Base-by-base conservation (phyloP, 352 stramenopile species). In the Halophytophthora polymorphica region DNA sequence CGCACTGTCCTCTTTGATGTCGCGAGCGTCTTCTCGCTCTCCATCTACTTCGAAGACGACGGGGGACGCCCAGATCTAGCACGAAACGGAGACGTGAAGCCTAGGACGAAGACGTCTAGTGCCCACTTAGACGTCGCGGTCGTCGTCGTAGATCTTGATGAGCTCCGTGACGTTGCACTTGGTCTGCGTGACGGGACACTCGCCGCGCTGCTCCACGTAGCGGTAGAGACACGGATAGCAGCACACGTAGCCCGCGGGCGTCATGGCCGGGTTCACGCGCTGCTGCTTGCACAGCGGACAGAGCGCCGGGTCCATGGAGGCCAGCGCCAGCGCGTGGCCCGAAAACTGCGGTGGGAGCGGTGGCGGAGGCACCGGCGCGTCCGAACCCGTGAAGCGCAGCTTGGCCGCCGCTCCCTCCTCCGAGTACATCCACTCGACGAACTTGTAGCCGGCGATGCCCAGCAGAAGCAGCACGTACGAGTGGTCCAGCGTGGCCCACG, bases 371-470 rank as follows among this genome's bases (percentile, higher is more conserved):
- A 85, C 65, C 11, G 79, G 82, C 11, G 69, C 74, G 35, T 89
- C 69, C 7, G 64, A 68, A 6, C 67, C 69, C 0, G 66, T 88
- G 39, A 83, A 51, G 35, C 69, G 73, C 44, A 87, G 51, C 45
- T 86, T 88, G 19, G 68, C 73, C 1, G 80, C 68, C 10, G 65
- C 66, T 14, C 79, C 82, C 49, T 90, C 82, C 43, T 95, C 84
- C 39, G 80, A 92, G 66, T 95, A 91, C 74, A 95, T 89, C 84
- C 84, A 95, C 56, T 95, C 84, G 37, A 91, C 56, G 40, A 92
- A 86, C 52, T 95, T 95, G 69, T 92, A 95, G 31, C 73, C 68
- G 1, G 82, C 81, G 54, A 95, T 85, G 36, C 80, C 74, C 18
- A 91, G 44, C 21, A 93, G 57, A 14, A 95, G 56, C 40, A 93